Evolutionary conservation across 371 early-diverging fungal species (phyloP).

Genomic region (Furculomyces boomerangus): DNA sequence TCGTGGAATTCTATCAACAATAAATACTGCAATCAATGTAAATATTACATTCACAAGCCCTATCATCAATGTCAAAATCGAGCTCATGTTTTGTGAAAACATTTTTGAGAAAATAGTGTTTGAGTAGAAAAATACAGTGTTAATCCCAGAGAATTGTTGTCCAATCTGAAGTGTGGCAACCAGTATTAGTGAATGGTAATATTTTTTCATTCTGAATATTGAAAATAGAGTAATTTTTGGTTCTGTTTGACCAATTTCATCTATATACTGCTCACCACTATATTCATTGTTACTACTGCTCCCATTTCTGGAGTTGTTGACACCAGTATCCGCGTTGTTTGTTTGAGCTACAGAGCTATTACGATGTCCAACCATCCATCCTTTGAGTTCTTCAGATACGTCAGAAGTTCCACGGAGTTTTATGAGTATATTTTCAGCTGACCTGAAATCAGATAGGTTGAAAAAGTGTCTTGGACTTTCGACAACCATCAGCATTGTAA

Average conservation of each 20-base stretch:
- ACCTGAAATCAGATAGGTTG: neutral
- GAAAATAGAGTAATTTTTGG: neutral
- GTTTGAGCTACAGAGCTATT: neutral
- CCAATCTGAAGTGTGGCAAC: constrained; percentile 54
- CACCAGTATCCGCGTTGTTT: neutral
- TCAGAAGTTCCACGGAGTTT: neutral
- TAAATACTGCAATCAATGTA: constrained; percentile 42
- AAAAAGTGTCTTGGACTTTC: constrained; percentile 60
- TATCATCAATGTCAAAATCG: constrained; percentile 48
- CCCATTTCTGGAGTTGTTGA: neutral
- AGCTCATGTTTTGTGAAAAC: constrained; percentile 38
- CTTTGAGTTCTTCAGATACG: neutral
- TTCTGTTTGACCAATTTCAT: neutral
- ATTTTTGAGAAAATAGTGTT: constrained; percentile 49
- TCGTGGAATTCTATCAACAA: constrained; percentile 73
- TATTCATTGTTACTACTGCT: neutral
- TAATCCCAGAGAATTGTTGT: constrained; percentile 87
- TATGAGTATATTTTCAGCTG: neutral
- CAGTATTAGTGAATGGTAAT: constrained; percentile 39
- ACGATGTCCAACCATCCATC: neutral
- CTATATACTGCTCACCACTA: neutral
- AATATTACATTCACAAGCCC: constrained; percentile 58
- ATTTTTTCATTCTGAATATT: constrained; percentile 8
- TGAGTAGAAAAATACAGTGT: constrained; percentile 82
- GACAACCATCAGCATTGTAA: constrained; percentile 44